Evolutionary conservation across 805 yeast species (phyloP), one percentile per base, ranked within the genome.

Genomic region (Yamadazyma nakazawae): DNA sequence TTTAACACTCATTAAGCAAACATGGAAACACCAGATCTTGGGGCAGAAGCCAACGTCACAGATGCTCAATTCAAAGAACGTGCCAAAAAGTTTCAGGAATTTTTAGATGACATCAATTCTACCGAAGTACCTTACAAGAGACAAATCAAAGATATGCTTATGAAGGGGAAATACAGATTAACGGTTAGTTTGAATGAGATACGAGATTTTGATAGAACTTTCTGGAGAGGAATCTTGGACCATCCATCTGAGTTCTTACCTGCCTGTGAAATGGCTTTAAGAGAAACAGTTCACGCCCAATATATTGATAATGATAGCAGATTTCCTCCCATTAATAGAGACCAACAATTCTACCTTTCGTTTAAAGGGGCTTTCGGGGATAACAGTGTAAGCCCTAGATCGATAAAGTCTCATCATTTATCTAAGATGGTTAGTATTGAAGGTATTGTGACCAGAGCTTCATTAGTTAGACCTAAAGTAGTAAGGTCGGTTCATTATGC

Each of bases 391-490:
- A 84, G 90, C 19, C 97, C 99, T 17, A 79, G 98, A 59, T 82
- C 96, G 2, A 81, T 94, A 47, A 80, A 84, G 49, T 84, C 98
- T 2, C 67, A 76, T 12, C 84, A 80, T 53, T 71, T 94, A 43
- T 89, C 96, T 46, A 84, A 84, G 60, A 72, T 92, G 78, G 81
- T 94, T 37, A 83, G 96, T 1, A 75, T 94, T 19, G 97, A 94
- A 67, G 99, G 99, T 46, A 94, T 94, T 56, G 96, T 94, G 14
- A 92, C 98, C 1, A 77, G 94, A 53, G 91, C 96, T 26, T 90
- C 97, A 1, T 74, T 94, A 48, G 96, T 94, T 36, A 79, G 98
- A 51, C 99, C 99, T 32, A 92, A 92, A 63, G 79, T 92, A 45
- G 77, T 90, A 41, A 79, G 96, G 57, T 88, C 96, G 10, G 96